Evolutionary conservation across 1,284 basidiomycete genomes (phyloP), one percentile per base, ranked within the genome.

Genomic region (Golubevia pallescens): DNA sequence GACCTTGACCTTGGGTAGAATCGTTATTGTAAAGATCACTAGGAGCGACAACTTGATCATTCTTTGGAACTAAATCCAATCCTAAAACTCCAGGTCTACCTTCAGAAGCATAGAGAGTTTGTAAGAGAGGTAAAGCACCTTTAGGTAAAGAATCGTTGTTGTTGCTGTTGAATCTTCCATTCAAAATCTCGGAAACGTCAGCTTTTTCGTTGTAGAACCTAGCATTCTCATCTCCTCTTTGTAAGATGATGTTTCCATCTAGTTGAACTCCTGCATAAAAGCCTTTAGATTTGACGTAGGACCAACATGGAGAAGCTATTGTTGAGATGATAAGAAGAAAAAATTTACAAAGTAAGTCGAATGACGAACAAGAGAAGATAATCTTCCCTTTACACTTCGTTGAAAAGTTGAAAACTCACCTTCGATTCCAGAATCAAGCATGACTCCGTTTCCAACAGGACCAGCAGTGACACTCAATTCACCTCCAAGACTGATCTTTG

Each of bases 231-330:
- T 82, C 80, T 19, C 72, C 69, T 7, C 80, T 73, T 78, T 78
- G n/a, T n/a, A n/a, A n/a, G n/a, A n/a, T 64, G 38, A 86, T 70
- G 8, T 74, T 81, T 0, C 86, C 84, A 23, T 85, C 84, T 3
- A 87, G 66, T 62, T 86, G 79, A 0, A 85, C 32, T 1, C 81
- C 86, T 0, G 71, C 83, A 60, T 86, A 86, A 60, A 84, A 68
- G 3, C 80, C 84, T 65, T 85, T 86, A 51, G 73, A 78, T 71
- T 87, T 86, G 56, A 73, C 64, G 61, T 87, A 87, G 0, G 75
- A 74, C 76, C 85, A 86, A 34, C 81, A 74, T 1, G 84, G 66
- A 58, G 72, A 60, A 0, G 69, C 74, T n/a, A n/a, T n/a, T n/a
- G 8, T 10, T 10, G 42, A 16, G 42, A 48, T 10, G 42, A 48